Evolutionary conservation across 1,284 basidiomycete species (phyloP), one percentile per base, ranked within the genome.

Genomic region (Sporisorium sorghi): DNA sequence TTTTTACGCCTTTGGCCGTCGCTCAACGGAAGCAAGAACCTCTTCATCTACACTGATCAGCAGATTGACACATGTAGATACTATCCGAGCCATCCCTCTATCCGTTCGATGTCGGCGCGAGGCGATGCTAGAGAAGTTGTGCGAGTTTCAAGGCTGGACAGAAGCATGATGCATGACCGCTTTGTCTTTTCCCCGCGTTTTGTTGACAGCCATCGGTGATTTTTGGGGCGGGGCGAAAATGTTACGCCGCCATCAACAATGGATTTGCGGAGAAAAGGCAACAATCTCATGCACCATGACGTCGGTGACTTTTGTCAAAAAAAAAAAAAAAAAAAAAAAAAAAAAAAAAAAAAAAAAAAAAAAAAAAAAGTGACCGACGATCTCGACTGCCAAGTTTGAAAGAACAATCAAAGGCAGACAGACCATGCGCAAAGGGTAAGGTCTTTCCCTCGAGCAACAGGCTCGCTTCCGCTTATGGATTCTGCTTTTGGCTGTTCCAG

Each of bases 111-210:
- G 6, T 40, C 37, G 37, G 35, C 15, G 3, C 15, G 14, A 19
- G 14, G 17, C 10, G 10, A 37, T 4, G 9, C 35, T 15, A 15
- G 15, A 37, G 11, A 11, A 33, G 4, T 8, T 12, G 8, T n/a
- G n/a, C 15, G 2, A 10, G 28, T 47, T 19, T 21, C n/a, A 47
- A 30, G 28, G 9, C 32, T n/a, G n/a, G 46, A 47, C 26, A 12
- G 28, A 19, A 3, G 46, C 46, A 47, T 47, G 46, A 8, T 47
- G 28, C 28, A 47, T 46, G 23, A 26, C 9, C 12, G 7, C 26
- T 28, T 47, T 47, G 23, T 8, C 26, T 28, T 47, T 47, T 47
- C 46, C 46, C 46, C 46, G 46, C 46, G 30, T 46, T 46, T 10
- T 3, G 44, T 10, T 3, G 44, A 28, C 26, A n/a, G 44, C 4